Evolutionary conservation across 257 asterid genomes (phyloP), one percentile per base, ranked within the genome.

Genomic region (Nemophila menziesii): DNA sequence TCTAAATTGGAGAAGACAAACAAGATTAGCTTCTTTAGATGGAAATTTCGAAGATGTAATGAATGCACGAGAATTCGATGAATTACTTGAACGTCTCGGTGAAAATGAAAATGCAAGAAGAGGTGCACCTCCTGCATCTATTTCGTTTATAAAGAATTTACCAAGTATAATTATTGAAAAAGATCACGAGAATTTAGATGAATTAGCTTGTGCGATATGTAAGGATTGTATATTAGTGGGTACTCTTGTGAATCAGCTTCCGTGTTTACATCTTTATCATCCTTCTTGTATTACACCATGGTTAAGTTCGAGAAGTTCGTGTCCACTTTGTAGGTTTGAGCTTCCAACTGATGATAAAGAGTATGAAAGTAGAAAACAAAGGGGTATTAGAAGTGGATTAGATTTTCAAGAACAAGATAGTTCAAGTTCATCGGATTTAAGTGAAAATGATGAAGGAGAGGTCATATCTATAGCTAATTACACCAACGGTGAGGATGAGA

Each of bases 311-410:
- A 69, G 93, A 38, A 89, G 81, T 55, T 76, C 96, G 2, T 89
- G 98, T 68, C 98, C 98, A 1, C 82, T 89, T 52, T 89, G 98
- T 62, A 73, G 96, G 13, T 79, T 66, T 46, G 96, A 89, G 72
- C 87, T 89, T 47, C 96, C 94, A 19, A 80, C 96, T 10, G 94
- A 84, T 37, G 92, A 89, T 65, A 63, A 57, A 60, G 98, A 79
- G 51, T 77, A 77, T 15, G 93, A 79, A 59, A 77, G 70, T 29
- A 65, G 70, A 55, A 76, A 72, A 56, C 70, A 60, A 51, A 66
- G 42, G 33, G 44, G 40, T 34, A 56, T 24, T 40, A n/a, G n/a
- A n/a, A 51, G 41, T 10, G 61, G 29, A 48, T 48, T 63, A 40
- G 52, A 52, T 38, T 19, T 41, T 1, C 75, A 44, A 33, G 69